Base-by-base conservation (phyloP, 202 grass and related monocot species). In the Schoenoplectus tabernaemontani region DNA sequence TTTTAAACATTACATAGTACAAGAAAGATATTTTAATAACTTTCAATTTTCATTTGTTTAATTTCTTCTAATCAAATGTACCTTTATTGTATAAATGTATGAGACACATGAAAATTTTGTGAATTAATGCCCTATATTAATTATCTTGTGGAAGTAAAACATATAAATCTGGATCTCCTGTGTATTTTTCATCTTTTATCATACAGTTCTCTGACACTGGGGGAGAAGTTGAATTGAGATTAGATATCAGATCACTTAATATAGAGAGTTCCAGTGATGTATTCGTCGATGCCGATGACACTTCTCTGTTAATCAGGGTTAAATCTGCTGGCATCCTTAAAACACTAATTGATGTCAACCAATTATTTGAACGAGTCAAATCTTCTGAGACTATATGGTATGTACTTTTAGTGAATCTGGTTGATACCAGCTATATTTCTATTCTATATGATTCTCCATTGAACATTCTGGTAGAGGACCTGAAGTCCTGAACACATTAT, bases 321-420 rank as follows among this genome's bases (percentile, higher is more conserved):
- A 98, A 98, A 85, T 87, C 86, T 47, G 80, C 87, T 22, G 95
- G 91, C 26, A 92, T 90, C 60, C 84, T 92, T 22, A 85, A 57
- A 71, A 94, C 91, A 88, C 86, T 94, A 74, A 86, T 92, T 83
- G 88, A 98, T 36, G 63, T 86, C 23, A 84, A 78, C 61, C 82
- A 59, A 30, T 54, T 98, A 5, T 98, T 94, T 64, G 91, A 98
- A 53, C 93, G 78, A 73, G 85, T 98, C 53, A 98, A 94, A 66
- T 83, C 95, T 85, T 94, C 95, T 0, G 95, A 98, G 78, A 94
- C 91, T 44, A 90, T 98, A 88, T 97, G 95, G 91, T 97, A 76
- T 56, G 73, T 42, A 7, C 9, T 5, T 51, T 22, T 33, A 77
- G 78, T 44, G 0, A 34, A 75, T 0, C 17, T 33, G 0, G 47